These are phyloP conservation scores for Metschnikowia similis DNA, from an alignment of 805 yeast species.

Conservation along the genomic window DNA sequence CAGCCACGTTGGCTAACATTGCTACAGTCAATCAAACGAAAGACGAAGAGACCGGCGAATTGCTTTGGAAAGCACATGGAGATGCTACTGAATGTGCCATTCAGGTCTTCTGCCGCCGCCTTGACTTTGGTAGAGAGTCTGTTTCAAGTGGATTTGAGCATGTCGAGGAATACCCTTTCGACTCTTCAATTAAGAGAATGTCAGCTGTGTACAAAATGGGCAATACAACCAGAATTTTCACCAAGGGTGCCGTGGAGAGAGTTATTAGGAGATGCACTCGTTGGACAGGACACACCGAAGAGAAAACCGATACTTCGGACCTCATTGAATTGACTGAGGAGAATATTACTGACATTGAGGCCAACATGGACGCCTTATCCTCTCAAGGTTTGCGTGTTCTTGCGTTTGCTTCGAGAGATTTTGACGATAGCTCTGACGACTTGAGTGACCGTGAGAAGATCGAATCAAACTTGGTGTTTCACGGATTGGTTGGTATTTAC, in stretches of 20 bases:
- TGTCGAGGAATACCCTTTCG: slow-evolving; percentile 17
- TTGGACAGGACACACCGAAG: slow-evolving; percentile 18
- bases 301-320: slow-evolving; percentile 14
- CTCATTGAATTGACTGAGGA: slow-evolving; percentile 16
- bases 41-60: slow-evolving; percentile 35
- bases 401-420: slow-evolving; percentile 19
- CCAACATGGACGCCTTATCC: slow-evolving; percentile 18
- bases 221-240: slow-evolving; percentile 11
- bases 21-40: slow-evolving; percentile 56
- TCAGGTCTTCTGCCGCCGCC: slow-evolving; percentile 18
- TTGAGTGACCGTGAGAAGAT: slow-evolving; percentile 15
- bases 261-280: slow-evolving; percentile 15
- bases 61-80: slow-evolving; percentile 22
- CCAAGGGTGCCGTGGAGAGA: slow-evolving; percentile 20
- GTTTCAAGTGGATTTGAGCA: slow-evolving; percentile 18
- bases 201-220: slow-evolving; percentile 15
- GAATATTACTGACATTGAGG: slow-evolving; percentile 12
- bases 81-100: slow-evolving; percentile 21
- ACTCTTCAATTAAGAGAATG: slow-evolving; percentile 19
- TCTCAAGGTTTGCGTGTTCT: slow-evolving; percentile 20
- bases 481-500: slow-evolving; percentile 20
- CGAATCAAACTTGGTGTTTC: slow-evolving; percentile 17
- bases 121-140: slow-evolving; percentile 20
- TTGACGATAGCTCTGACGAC: slow-evolving; percentile 9
- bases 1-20: slow-evolving; percentile 77